These are phyloP conservation scores for Xylaria intraflava DNA, from an alignment of 495 filamentous ascomycete genomes.

Conservation along the genomic window DNA sequence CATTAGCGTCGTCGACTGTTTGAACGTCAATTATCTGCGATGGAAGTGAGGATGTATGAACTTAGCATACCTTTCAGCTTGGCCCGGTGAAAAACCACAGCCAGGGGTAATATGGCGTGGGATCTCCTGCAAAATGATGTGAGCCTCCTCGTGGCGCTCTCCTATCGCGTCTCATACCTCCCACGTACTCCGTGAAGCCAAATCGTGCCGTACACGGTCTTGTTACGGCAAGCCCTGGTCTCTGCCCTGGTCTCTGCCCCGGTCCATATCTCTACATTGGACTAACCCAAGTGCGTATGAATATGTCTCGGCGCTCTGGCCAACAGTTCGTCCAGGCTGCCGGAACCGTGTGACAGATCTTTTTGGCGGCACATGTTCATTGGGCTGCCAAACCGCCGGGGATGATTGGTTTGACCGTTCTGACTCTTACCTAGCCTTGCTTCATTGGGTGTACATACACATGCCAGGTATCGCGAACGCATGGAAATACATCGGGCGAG, in stretches of 20 bases:
- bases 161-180: neutral
- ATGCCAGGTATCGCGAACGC: neutral
- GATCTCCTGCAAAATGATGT: neutral
- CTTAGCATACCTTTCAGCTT: neutral
- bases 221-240: no score
- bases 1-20: conserved; percentile 40
- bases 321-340: conserved; percentile 36
- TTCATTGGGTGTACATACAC: neutral
- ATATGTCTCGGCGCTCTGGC: conserved; percentile 33
- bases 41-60: neutral
- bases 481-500: neutral
- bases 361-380: neutral
- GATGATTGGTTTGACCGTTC: conserved; percentile 1
- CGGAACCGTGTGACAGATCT: conserved; percentile 28
- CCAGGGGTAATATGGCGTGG: neutral
- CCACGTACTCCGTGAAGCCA: neutral
- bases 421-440: neutral
- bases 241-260: neutral
- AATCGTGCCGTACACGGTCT: neutral
- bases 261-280: neutral
- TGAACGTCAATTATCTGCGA: conserved; percentile 32
- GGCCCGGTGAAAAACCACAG: neutral
- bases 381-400: neutral
- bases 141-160: neutral
- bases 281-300: neutral